Conservation (phyloP, 2,329 filamentous ascomycete genomes). For the Diaporthe ilicicola region DNA sequence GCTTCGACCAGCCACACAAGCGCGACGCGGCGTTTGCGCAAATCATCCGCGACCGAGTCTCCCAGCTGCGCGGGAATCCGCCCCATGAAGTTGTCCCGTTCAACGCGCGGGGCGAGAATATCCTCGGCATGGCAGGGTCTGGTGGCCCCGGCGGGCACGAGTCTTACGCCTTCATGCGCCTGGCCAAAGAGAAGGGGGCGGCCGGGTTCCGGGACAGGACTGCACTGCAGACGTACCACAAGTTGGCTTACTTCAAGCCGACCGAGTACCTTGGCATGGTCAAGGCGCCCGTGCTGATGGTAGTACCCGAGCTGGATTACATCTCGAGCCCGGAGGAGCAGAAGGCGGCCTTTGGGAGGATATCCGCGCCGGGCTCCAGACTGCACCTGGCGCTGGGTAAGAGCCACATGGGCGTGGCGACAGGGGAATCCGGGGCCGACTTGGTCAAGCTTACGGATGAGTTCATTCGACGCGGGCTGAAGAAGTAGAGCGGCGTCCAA, state of each 20-base stretch:
- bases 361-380: neutral
- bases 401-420: neutral
- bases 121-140: neutral
- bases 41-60: neutral
- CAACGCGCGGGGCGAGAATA: neutral
- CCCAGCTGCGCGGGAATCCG: neutral
- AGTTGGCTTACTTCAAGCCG: neutral
- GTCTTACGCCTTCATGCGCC: no score
- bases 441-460: neutral
- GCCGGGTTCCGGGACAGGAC: no score
- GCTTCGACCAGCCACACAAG: neutral
- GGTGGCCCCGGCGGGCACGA: neutral
- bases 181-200: no score
- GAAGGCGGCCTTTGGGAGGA: neutral
- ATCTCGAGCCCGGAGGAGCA: constrained; percentile 38
- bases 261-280: neutral
- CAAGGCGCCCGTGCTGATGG: constrained; percentile 37
- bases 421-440: neutral
- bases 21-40: neutral
- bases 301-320: constrained; percentile 41
- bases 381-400: neutral
- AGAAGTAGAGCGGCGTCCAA: neutral
- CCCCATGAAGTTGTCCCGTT: neutral
- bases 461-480: neutral
- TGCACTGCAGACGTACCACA: constrained; percentile 15